These are phyloP conservation scores for Exophiala viscosa DNA, from an alignment of 2,329 filamentous ascomycete genomes.

Conservation along the genomic window DNA sequence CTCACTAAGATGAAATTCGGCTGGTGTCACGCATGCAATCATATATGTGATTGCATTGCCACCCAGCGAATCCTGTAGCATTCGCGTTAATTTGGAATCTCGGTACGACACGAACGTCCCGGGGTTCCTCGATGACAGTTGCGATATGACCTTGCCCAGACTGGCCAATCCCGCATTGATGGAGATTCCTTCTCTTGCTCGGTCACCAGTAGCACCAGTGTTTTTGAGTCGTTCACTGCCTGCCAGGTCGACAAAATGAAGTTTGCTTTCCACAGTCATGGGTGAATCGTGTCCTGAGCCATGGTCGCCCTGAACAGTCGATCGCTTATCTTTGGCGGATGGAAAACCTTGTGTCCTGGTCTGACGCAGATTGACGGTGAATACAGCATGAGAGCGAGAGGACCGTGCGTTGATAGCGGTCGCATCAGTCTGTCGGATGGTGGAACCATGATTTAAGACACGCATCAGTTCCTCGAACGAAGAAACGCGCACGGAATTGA, in stretches of 20 bases:
- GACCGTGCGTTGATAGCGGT: constrained; percentile 98
- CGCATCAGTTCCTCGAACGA: constrained; percentile 87
- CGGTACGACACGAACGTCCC: constrained; percentile 95
- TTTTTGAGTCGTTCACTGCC: constrained; percentile 97
- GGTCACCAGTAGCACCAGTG: constrained; percentile 88
- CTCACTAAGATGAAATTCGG: constrained; percentile 95
- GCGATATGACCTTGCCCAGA: constrained; percentile 95
- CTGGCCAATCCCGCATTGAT: constrained; percentile 96
- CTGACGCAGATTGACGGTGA: constrained; percentile 83
- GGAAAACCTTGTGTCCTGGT: constrained; percentile 61
- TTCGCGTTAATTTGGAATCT: constrained; percentile 91
- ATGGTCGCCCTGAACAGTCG: constrained; percentile 79
- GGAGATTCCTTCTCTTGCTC: constrained; percentile 92
- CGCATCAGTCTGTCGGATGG: constrained; percentile 92
- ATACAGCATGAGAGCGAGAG: constrained; percentile 94
- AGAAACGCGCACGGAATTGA: constrained; percentile 83
- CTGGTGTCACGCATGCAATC: constrained; percentile 96
- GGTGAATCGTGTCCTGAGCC: constrained; percentile 64
- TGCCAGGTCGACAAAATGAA: constrained; percentile 96
- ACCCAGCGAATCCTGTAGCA: constrained; percentile 93
- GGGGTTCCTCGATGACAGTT: constrained; percentile 82
- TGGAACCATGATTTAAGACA: constrained; percentile 86
- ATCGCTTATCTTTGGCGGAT: constrained; percentile 71
- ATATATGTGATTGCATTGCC: constrained; percentile 99
- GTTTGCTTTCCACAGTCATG: constrained; percentile 92